These are phyloP conservation scores for Ceratobasidium sp. DNA, from an alignment of 1,284 basidiomycete species.

Conservation along the genomic window DNA sequence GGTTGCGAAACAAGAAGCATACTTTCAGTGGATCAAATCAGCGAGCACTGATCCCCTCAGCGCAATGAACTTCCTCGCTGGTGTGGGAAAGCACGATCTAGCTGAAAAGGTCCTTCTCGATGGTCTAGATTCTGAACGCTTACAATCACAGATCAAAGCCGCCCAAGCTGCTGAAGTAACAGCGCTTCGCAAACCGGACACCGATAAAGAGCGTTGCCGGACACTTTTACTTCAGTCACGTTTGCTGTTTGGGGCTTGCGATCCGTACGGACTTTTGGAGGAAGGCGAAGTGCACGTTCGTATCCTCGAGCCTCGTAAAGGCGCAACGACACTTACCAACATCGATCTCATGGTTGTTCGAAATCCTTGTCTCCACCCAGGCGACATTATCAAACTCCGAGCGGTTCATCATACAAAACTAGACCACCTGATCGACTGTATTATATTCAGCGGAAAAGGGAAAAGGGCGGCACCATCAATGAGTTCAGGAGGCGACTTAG, in stretches of 20 bases:
- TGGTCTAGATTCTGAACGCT: constrained; percentile 61
- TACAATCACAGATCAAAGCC: constrained; percentile 57
- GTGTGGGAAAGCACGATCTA: constrained; percentile 59
- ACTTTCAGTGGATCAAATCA: constrained; percentile 65
- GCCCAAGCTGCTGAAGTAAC: constrained; percentile 63
- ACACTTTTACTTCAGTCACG: constrained; percentile 71
- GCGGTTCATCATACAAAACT: constrained; percentile 64
- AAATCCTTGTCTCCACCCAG: constrained; percentile 75
- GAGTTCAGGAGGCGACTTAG: constrained; percentile 73
- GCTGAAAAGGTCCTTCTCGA: constrained; percentile 66
- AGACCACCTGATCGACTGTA: constrained; percentile 68
- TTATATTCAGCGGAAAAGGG: constrained; percentile 71
- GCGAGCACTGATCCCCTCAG: constrained; percentile 59
- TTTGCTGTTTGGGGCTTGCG: constrained; percentile 70
- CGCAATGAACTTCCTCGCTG: constrained; percentile 67
- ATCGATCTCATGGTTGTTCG: constrained; percentile 69
- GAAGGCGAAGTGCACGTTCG: constrained; percentile 72
- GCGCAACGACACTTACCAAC: constrained; percentile 65
- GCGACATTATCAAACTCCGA: constrained; percentile 70
- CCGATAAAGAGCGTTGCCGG: constrained; percentile 62
- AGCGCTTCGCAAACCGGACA: constrained; percentile 61
- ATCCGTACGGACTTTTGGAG: constrained; percentile 68
- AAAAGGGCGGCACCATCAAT: constrained; percentile 71
- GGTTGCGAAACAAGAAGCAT: constrained; percentile 64
- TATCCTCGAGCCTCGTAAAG: constrained; percentile 63